Evolutionary conservation across 2,329 filamentous ascomycete species (phyloP), one percentile per base, ranked within the genome.

Genomic region (Fusarium continuum): DNA sequence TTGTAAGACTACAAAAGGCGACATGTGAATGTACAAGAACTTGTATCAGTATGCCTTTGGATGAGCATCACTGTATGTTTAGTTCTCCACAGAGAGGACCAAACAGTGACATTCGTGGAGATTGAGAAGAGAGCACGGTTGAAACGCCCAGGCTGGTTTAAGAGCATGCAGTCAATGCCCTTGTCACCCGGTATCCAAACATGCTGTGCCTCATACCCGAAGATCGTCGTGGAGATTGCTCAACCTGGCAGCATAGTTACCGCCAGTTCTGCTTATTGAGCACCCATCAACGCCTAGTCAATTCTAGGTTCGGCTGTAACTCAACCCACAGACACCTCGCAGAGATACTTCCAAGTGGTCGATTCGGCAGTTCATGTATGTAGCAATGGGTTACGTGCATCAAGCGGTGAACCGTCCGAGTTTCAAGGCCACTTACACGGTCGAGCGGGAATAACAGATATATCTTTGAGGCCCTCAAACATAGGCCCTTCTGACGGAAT

Each of bases 1-100:
- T 10, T 66, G 63, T 65, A 66, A 55, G 63, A 66, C 48, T 66
- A 63, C 25, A 51, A 64, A 45, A 62, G 26, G 26, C 43, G 40
- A 31, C 26, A 38, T 48, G 43, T 47, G 11, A 34, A 49, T 46
- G 40, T 43, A 25, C 17, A 35, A 43, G 23, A 43, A n/a, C 11
- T 34, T 53, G 45, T 53, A 53, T 23, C n/a, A 53, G 4, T 49
- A 45, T 17, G 20, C 28, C 19, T 23, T 25, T 28, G 4, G 7
- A 29, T 4, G n/a, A 20, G 32, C 14, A n/a, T n/a, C n/a, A n/a
- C n/a, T n/a, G n/a, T n/a, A n/a, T n/a, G n/a, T n/a, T n/a, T n/a
- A n/a, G n/a, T n/a, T n/a, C n/a, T n/a, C n/a, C n/a, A n/a, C n/a
- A n/a, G n/a, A n/a, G n/a, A n/a, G n/a, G n/a, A n/a, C n/a, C n/a